Percentiles rank a stretch among this genome's conserved stretches.
Conservation (phyloP, 2,329 filamentous ascomycete genomes). For the Ophiostoma sp. region DNA sequence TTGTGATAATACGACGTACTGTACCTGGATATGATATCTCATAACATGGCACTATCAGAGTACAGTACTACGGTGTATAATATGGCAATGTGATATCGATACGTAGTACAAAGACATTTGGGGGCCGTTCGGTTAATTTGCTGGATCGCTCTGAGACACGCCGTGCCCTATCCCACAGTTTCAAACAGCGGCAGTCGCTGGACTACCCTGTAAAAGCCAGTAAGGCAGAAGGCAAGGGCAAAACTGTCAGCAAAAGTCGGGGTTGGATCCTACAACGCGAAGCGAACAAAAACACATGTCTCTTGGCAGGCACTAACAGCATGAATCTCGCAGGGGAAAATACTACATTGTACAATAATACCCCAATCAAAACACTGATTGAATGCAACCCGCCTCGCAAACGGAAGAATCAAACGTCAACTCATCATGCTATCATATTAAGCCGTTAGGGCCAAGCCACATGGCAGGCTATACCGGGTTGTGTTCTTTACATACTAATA, state of each 20-base stretch:
- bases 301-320: background rate
- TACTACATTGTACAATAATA: too few relatives aligned
- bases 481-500: too few relatives aligned
- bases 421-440: background rate
- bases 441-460: background rate
- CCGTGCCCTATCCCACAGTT: background rate
- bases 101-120: background rate
- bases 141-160: background rate
- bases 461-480: background rate
- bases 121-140: conserved; percentile 9
- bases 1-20: background rate
- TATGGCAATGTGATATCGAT: background rate
- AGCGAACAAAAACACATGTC: background rate
- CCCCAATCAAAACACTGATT: too few relatives aligned
- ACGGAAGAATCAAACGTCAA: background rate
- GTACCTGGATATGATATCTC: background rate
- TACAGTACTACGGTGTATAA: background rate
- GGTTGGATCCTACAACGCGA: background rate
- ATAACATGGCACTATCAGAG: too few relatives aligned
- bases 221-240: background rate
- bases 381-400: too few relatives aligned
- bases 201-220: background rate
- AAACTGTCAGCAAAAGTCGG: background rate
- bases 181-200: background rate
- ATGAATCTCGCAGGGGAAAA: too few relatives aligned